These are phyloP conservation scores for Schoenoplectus tabernaemontani DNA, from an alignment of 202 grass and related monocot genomes.

Conservation along the genomic window DNA sequence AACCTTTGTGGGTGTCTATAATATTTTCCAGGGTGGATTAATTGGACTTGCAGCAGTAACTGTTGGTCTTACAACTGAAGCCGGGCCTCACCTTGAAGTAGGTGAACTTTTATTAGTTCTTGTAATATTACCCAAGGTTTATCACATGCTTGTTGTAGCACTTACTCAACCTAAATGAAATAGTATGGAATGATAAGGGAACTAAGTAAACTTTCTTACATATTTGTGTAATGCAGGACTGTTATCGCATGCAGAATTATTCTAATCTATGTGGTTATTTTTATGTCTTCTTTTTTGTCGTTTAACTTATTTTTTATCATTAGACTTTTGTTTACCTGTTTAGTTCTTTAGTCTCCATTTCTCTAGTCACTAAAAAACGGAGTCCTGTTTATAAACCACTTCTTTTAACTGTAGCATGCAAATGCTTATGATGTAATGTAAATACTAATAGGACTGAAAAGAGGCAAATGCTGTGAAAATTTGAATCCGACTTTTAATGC, in stretches of 20 bases:
- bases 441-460: not conserved
- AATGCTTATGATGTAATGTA: not conserved
- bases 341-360: not conserved
- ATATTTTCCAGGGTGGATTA: slow-evolving; percentile 77
- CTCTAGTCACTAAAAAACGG: not conserved
- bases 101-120: slow-evolving; percentile 24
- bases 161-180: not conserved
- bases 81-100: slow-evolving; percentile 88
- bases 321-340: not conserved
- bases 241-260: not conserved
- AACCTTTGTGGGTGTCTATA: not conserved
- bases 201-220: not conserved
- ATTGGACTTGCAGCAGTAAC: slow-evolving; percentile 92
- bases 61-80: slow-evolving; percentile 76
- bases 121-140: not conserved
- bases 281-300: not conserved
- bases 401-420: not conserved
- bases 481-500: not conserved
- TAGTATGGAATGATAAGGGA: not conserved
- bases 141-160: not conserved
- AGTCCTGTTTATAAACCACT: not conserved
- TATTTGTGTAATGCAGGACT: not conserved
- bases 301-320: not conserved
- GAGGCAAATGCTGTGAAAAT: not conserved
- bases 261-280: not conserved